Evolutionary conservation across 1,284 basidiomycete genomes (phyloP).

Genomic region (Pascua sp.): DNA sequence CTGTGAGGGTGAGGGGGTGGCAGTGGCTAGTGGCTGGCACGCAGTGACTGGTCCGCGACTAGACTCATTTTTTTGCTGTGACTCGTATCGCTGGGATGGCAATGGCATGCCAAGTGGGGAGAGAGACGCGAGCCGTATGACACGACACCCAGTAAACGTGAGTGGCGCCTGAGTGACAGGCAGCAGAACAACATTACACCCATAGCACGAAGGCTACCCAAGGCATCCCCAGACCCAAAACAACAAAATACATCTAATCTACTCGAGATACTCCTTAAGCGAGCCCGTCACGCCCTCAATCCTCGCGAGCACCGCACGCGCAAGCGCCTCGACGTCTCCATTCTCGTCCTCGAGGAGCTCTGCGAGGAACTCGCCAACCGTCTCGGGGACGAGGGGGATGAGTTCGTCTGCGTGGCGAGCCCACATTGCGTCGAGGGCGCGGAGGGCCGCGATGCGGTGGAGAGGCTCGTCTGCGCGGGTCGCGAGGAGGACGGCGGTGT

Average conservation of each 20-base stretch:
- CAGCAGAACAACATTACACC: too few species aligned
- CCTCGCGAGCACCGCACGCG: constrained; percentile 47
- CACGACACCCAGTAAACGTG: too few species aligned
- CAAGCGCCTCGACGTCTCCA: constrained; percentile 46
- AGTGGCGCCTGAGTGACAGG: too few species aligned
- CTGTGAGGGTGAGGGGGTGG: too few species aligned
- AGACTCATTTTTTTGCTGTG: too few species aligned
- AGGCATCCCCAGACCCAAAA: too few species aligned
- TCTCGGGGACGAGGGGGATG: constrained; percentile 55
- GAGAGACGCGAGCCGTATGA: too few species aligned
- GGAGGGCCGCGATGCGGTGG: constrained; percentile 66
- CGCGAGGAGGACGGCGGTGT: constrained; percentile 78
- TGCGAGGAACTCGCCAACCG: constrained; percentile 50
- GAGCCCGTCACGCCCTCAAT: constrained; percentile 52
- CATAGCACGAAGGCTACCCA: too few species aligned
- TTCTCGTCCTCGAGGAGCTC: constrained; percentile 54
- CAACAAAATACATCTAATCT: constrained; percentile 1
- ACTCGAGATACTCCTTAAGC: constrained; percentile 49
- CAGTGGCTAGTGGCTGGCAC: too few species aligned
- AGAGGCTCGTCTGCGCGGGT: constrained; percentile 73
- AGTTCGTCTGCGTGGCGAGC: constrained; percentile 57
- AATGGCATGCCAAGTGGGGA: too few species aligned
- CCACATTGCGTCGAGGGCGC: constrained; percentile 73
- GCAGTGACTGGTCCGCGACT: too few species aligned
- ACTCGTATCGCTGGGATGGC: too few species aligned